Evolutionary conservation across 1,284 basidiomycete species (phyloP).

Genomic region (Ustilago xerochloae): DNA sequence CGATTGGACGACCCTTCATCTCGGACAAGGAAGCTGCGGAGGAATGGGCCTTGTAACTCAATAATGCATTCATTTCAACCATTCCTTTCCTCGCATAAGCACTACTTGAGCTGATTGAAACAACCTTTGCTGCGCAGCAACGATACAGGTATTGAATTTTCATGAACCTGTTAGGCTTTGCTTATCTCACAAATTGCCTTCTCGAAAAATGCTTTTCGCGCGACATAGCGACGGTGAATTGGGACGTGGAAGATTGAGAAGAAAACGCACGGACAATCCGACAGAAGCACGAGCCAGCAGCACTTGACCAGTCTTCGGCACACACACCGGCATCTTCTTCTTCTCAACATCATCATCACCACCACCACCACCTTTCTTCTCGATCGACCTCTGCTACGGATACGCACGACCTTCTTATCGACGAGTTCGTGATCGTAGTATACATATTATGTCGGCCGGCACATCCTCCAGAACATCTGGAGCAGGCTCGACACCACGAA

Average conservation of each 20-base stretch:
- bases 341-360: background rate
- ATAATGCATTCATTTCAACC: background rate
- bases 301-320: background rate
- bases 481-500: slow-evolving; percentile 15
- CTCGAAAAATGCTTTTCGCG: slow-evolving; percentile 3
- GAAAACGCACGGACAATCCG: slow-evolving; percentile 15
- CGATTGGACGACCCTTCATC: slow-evolving; percentile 55
- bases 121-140: too few species aligned
- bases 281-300: background rate
- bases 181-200: background rate
- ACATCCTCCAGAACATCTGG: slow-evolving; percentile 10
- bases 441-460: slow-evolving; percentile 19
- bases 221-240: background rate
- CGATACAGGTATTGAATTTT: too few species aligned
- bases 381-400: background rate
- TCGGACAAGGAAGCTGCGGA: slow-evolving; percentile 47
- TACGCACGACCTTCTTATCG: slow-evolving; percentile 9
- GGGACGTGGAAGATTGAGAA: slow-evolving; percentile 15
- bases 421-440: slow-evolving; percentile 6
- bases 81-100: too few species aligned
- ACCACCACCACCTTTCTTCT: background rate
- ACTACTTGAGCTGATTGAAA: too few species aligned
- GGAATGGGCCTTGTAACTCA: slow-evolving; percentile 49
- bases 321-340: background rate
- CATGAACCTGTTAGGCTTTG: background rate